phyloP scores from a whole-genome alignment of 129 eudicot species.

The Silybum marianum region DNA sequence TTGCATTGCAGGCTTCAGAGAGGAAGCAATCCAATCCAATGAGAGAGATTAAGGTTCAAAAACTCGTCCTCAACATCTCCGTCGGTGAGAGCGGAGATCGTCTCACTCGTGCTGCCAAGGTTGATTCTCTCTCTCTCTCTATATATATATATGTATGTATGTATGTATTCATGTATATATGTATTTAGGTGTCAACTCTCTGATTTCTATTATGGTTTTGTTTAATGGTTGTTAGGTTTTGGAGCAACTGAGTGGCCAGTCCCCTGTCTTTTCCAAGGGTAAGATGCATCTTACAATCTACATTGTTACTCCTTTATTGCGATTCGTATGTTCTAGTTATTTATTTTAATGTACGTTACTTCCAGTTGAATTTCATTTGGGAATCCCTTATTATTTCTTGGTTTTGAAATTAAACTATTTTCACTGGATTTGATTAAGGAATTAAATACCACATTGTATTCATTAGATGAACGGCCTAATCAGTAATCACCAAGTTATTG shows the following conservation, averaged over 20 bases:
- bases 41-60: constrained; percentile 55
- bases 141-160: neutral
- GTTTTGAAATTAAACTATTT: neutral
- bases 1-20: constrained; percentile 41
- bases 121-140: neutral
- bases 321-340: neutral
- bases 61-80: constrained; percentile 54
- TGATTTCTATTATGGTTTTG: neutral
- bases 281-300: neutral
- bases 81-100: constrained; percentile 62
- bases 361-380: neutral
- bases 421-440: neutral
- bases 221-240: constrained; percentile 30
- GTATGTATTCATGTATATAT: neutral
- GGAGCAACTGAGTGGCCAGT: constrained; percentile 53
- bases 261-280: constrained; percentile 54
- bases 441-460: neutral
- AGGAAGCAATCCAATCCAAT: constrained; percentile 49
- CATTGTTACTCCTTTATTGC: neutral
- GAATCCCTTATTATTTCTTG: neutral
- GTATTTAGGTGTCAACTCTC: neutral
- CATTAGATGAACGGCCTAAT: neutral
- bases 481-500: neutral
- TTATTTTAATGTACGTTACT: neutral
- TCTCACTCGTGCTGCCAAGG: constrained; percentile 60